A percentile compares a stretch with the other conserved stretches of the same genome.
These are phyloP conservation scores for Coniochaeta ligniaria DNA, from an alignment of 2,329 filamentous ascomycete genomes.

Conservation along the genomic window DNA sequence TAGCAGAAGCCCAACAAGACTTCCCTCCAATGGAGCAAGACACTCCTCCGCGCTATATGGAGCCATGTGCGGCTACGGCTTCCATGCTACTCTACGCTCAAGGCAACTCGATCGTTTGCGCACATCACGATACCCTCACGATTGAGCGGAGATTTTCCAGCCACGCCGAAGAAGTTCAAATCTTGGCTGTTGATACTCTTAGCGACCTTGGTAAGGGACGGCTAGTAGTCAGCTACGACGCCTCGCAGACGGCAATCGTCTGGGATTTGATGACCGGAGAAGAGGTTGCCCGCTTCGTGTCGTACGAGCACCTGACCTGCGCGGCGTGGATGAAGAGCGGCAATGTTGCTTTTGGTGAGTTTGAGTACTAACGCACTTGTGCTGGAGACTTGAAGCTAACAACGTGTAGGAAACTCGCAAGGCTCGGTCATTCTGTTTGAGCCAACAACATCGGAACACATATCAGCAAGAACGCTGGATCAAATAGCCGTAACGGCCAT, in stretches of 20 bases:
- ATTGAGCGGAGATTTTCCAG: slow-evolving; percentile 80
- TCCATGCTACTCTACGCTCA: slow-evolving; percentile 87
- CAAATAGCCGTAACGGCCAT: slow-evolving; percentile 94
- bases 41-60: slow-evolving; percentile 54
- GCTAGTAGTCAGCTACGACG: slow-evolving; percentile 88
- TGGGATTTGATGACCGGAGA: slow-evolving; percentile 94
- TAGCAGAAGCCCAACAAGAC: slow-evolving; percentile 37
- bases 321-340: slow-evolving; percentile 96
- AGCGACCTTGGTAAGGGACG: slow-evolving; percentile 81
- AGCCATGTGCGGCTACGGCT: slow-evolving; percentile 84
- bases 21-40: slow-evolving; percentile 42
- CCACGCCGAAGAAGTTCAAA: slow-evolving; percentile 74
- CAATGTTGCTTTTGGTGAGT: slow-evolving; percentile 89
- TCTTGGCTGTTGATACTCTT: slow-evolving; percentile 84
- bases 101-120: slow-evolving; percentile 73
- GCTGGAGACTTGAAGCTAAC: slow-evolving; percentile 11
- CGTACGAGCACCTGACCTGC: slow-evolving; percentile 77
- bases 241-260: slow-evolving; percentile 83
- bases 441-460: slow-evolving; percentile 84
- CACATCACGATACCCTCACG: slow-evolving; percentile 86
- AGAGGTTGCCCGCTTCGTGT: slow-evolving; percentile 85
- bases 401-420: slow-evolving; percentile 69
- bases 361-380: slow-evolving; percentile 3
- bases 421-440: slow-evolving; percentile 94
- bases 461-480: slow-evolving; percentile 79